phyloP scores from a whole-genome alignment of 2,329 filamentous ascomycete genomes.

The Ophiostoma himal-ulmi region DNA sequence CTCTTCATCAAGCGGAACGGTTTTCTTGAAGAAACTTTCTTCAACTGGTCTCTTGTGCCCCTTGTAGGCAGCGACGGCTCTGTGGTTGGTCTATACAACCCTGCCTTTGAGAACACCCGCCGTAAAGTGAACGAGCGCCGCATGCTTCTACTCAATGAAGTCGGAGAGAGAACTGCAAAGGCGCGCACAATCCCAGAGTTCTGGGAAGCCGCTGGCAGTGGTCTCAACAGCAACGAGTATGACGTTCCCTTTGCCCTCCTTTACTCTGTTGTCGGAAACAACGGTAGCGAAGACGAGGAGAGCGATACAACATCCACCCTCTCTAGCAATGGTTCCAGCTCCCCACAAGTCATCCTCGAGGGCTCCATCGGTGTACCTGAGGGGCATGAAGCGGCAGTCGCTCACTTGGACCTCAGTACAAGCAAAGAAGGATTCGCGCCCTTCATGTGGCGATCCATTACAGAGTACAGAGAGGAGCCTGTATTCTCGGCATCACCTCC shows the following conservation, averaged over 20 bases:
- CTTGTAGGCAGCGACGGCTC: slow-evolving; percentile 67
- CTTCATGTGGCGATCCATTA: slow-evolving; percentile 68
- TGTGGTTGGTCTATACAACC: slow-evolving; percentile 72
- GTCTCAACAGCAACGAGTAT: slow-evolving; percentile 65
- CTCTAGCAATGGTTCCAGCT: slow-evolving; percentile 55
- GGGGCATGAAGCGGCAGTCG: slow-evolving; percentile 56
- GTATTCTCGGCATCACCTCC: slow-evolving; percentile 28
- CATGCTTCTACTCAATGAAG: slow-evolving; percentile 71
- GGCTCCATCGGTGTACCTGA: slow-evolving; percentile 63
- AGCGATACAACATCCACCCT: slow-evolving; percentile 67
- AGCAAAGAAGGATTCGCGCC: slow-evolving; percentile 69
- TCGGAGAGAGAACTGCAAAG: slow-evolving; percentile 67
- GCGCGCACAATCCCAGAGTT: slow-evolving; percentile 69
- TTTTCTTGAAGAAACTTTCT: slow-evolving; percentile 73
- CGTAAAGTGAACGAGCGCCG: slow-evolving; percentile 71
- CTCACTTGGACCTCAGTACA: slow-evolving; percentile 60
- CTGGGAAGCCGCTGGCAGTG: slow-evolving; percentile 64
- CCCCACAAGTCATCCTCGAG: slow-evolving; percentile 63
- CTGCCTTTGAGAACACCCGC: slow-evolving; percentile 73
- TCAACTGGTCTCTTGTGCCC: slow-evolving; percentile 76
- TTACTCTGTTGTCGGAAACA: slow-evolving; percentile 54
- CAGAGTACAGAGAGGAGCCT: slow-evolving; percentile 25
- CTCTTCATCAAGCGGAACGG: slow-evolving; percentile 65
- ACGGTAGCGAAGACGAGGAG: slow-evolving; percentile 50
- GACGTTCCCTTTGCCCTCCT: slow-evolving; percentile 73